A percentile compares a stretch with the other conserved stretches of the same genome.
phyloP scores from a whole-genome alignment of 164 flowering plant genomes.

The Nymphaea colorata region DNA sequence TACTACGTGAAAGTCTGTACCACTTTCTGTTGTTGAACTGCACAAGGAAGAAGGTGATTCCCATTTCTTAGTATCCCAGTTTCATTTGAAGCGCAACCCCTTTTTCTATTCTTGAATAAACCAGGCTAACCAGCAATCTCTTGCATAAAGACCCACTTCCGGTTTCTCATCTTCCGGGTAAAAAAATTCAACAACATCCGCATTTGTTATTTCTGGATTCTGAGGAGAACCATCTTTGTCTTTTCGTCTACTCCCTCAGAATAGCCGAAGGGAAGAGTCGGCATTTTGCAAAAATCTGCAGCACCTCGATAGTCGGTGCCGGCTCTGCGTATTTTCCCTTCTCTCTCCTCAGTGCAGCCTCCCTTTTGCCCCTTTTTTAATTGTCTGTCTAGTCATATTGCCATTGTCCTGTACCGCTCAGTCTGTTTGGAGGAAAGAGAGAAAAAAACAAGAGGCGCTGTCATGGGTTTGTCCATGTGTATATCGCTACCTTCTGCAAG shows the following conservation, averaged over 20 bases:
- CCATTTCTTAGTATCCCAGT: neutral
- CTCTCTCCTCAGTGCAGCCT: no score
- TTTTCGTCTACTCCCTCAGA: neutral
- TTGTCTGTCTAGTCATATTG: neutral
- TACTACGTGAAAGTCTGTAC: neutral
- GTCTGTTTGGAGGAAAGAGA: neutral
- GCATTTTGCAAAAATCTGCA: neutral
- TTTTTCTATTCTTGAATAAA: neutral
- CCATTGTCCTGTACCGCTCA: neutral
- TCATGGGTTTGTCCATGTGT: neutral
- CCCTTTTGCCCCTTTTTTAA: neutral
- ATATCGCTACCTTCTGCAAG: neutral
- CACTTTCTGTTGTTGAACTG: neutral
- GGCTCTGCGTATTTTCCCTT: no score
- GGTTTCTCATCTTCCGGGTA: neutral
- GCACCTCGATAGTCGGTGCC: neutral
- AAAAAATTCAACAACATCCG: neutral
- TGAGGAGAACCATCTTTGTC: neutral
- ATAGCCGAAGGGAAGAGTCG: neutral
- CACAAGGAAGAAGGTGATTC: neutral
- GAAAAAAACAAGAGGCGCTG: neutral
- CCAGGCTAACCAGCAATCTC: neutral
- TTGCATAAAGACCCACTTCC: neutral
- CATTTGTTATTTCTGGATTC: neutral
- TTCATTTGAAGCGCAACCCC: neutral